These are phyloP conservation scores for Phytopythium montanum DNA, from an alignment of 352 stramenopile species.

Conservation along the genomic window DNA sequence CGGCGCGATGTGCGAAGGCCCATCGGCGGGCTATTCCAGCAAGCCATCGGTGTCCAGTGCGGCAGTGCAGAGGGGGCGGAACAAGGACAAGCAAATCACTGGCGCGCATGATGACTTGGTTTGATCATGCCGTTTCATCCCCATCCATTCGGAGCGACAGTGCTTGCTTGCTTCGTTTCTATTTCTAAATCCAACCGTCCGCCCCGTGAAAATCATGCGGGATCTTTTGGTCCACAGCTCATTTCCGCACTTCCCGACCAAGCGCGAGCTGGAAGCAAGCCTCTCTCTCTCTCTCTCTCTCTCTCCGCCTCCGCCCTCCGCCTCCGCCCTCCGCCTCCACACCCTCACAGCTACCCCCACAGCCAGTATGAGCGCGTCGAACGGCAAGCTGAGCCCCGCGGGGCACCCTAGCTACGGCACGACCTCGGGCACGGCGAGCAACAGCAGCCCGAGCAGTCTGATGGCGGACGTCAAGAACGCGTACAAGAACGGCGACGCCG, in stretches of 20 bases:
- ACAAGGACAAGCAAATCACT: too few relatives aligned
- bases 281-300: too few relatives aligned
- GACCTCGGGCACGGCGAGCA: slow-evolving; percentile 34
- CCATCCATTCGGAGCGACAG: background rate
- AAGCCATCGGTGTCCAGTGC: too few relatives aligned
- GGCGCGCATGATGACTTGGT: background rate
- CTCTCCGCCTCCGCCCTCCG: too few relatives aligned
- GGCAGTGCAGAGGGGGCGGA: background rate
- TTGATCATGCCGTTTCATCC: background rate
- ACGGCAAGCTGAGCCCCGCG: slow-evolving; percentile 21
- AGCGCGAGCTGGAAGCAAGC: too few relatives aligned
- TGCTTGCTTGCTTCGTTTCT: background rate
- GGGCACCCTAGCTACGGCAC: slow-evolving; percentile 44
- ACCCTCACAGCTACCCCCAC: too few relatives aligned
- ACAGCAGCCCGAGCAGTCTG: slow-evolving; percentile 31
- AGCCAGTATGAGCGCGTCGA: slow-evolving; percentile 5
- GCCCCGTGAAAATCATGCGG: background rate
- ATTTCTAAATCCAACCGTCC: background rate
- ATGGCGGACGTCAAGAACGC: slow-evolving; percentile 55
- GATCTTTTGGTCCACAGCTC: too few relatives aligned
- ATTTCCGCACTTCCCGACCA: too few relatives aligned
- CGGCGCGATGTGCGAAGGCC: too few relatives aligned
- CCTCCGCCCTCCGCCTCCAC: too few relatives aligned
- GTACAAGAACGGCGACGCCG: slow-evolving; percentile 39
- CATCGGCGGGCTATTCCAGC: background rate